phyloP scores from a whole-genome alignment of 805 yeast species.

The Danielozyma ontarioensis region DNA sequence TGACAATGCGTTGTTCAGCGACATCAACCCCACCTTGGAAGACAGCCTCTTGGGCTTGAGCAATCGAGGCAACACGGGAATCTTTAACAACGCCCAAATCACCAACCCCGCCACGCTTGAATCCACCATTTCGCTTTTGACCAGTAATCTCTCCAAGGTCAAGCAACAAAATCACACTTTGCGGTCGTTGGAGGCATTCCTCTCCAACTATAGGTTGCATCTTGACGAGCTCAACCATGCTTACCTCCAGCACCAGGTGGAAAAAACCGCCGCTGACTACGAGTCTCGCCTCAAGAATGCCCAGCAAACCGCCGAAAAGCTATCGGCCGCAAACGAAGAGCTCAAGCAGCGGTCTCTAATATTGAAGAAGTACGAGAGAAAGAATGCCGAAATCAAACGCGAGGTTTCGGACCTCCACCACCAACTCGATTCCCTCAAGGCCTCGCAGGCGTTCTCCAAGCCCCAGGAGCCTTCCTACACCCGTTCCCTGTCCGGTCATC shows the following conservation, averaged over 20 bases:
- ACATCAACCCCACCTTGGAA: conserved; percentile 45
- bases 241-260: not conserved
- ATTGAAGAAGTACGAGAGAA: too few species aligned
- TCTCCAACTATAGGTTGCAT: conserved; percentile 41
- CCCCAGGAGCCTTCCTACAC: too few species aligned
- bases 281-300: not conserved
- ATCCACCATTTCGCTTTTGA: conserved; percentile 48
- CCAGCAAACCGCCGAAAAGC: not conserved
- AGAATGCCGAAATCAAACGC: not conserved
- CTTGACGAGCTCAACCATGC: not conserved
- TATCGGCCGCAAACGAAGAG: not conserved
- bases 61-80: conserved; percentile 47
- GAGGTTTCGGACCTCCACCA: not conserved
- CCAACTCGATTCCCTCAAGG: too few species aligned
- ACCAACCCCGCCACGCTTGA: conserved; percentile 53
- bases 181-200: conserved; percentile 48
- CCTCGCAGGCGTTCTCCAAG: too few species aligned
- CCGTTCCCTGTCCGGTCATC: too few species aligned
- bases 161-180: conserved; percentile 56
- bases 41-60: conserved; percentile 46
- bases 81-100: conserved; percentile 55
- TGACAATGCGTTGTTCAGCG: conserved; percentile 61
- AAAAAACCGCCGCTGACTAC: not conserved
- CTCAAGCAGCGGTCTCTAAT: not conserved
- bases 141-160: conserved; percentile 51